Base-by-base conservation (phyloP, 2,329 filamentous ascomycete genomes). In the Rhytidhysteron rufulum region DNA sequence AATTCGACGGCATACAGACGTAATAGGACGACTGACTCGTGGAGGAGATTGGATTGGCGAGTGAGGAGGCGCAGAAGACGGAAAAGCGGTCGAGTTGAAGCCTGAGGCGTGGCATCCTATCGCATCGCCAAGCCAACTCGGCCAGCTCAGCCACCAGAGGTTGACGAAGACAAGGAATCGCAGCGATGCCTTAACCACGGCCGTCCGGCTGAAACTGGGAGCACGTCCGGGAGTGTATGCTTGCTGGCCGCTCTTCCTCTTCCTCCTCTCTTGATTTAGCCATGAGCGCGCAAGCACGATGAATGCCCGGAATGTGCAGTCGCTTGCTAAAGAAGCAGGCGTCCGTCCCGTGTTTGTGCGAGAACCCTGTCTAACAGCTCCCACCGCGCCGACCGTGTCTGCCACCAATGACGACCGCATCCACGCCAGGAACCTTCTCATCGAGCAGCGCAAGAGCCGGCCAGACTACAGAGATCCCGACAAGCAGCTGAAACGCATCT, bases 401-500 rank as follows among this genome's bases (percentile, higher is more conserved):
- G 51, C 52, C 25, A 63, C 55, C 42, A 56, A 63, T 16, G 58
- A 60, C 21, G 60, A 65, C 45, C 54, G 55, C 38, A 39, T 34
- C 13, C 50, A 55, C 41, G 61, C 60, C 17, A 53, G 54, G 33
- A 49, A 48, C n/a, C 46, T 65, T 5, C 44, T 65, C 8, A 49
- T 62, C 19, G 53, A 59, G 5, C 56, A 59, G 35, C 52, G 60
- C 27, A 50, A 49, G 17, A 59, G 52, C 18, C 52, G 53, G 16
- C 55, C 57, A 31, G 57, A 60, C 27, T 58, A 51, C 43, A 53
- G 53, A 33, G 53, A 59, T 37, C 55, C 55, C 34, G 42, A 37
- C 33, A 55, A 55, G 32, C 51, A 60, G 29, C 40, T 65, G 39
- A 65, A 62, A 45, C 54, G 51, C 31, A 57, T 65, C 6, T 65